These are phyloP conservation scores for Mycocentrospora acerina DNA, from an alignment of 2,329 filamentous ascomycete species.

Conservation along the genomic window DNA sequence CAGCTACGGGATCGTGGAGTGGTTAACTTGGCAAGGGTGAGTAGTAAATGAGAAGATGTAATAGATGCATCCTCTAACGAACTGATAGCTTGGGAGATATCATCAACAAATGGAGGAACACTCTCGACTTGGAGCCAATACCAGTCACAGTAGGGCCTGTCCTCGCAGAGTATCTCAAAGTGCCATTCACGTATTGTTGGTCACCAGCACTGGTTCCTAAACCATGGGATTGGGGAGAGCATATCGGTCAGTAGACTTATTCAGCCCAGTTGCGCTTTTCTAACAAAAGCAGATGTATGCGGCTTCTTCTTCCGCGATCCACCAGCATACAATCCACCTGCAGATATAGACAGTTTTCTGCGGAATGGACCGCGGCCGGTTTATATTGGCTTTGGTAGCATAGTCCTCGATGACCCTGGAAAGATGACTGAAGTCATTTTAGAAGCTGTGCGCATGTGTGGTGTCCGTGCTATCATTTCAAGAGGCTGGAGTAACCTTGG, in stretches of 20 bases:
- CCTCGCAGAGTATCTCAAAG: conserved; percentile 38
- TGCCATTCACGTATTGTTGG: conserved; percentile 51
- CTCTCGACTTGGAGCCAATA: conserved; percentile 46
- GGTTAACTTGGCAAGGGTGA: conserved; percentile 55
- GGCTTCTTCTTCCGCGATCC: conserved; percentile 51
- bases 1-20: conserved; percentile 50
- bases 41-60: too few relatives aligned
- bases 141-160: conserved; percentile 40
- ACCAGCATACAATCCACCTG: conserved; percentile 43
- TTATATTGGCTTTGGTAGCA: conserved; percentile 61
- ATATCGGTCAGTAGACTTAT: too few relatives aligned
- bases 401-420: conserved; percentile 55
- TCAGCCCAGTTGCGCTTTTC: too few relatives aligned
- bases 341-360: conserved; percentile 48
- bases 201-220: conserved; percentile 40
- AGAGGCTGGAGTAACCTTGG: conserved; percentile 52
- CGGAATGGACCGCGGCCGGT: conserved; percentile 52
- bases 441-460: conserved; percentile 43
- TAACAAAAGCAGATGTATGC: conserved; percentile 27
- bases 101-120: conserved; percentile 47
- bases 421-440: conserved; percentile 49
- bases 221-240: conserved; percentile 21
- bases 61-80: too few relatives aligned
- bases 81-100: conserved; percentile 49
- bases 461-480: conserved; percentile 54